phyloP scores from a whole-genome alignment of 192 early-diverging fungal species.

The Rhizophlyctis rosea region DNA sequence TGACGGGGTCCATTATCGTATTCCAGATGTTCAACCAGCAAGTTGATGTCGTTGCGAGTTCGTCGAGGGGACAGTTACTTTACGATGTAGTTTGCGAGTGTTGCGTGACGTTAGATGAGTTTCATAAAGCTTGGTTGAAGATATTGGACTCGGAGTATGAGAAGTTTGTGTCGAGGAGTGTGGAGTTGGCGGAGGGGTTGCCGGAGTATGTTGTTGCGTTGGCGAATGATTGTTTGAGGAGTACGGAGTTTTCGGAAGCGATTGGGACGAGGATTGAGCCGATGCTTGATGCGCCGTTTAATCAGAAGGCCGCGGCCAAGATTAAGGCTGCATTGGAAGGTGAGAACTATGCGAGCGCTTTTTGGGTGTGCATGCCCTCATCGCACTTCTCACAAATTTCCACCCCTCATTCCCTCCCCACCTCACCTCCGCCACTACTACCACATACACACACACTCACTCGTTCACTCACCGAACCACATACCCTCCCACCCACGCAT shows the following conservation, averaged over 20 bases:
- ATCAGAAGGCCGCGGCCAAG: conserved; percentile 28
- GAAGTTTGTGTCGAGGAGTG: conserved; percentile 67
- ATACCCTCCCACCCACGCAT: too few relatives aligned
- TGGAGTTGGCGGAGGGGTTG: conserved; percentile 75
- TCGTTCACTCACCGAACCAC: too few relatives aligned
- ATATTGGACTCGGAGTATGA: conserved; percentile 71
- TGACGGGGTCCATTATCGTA: conserved; percentile 79
- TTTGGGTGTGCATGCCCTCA: too few relatives aligned
- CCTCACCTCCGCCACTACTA: too few relatives aligned
- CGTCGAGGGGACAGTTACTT: conserved; percentile 85
- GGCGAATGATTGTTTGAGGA: conserved; percentile 90
- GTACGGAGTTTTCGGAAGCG: conserved; percentile 86
- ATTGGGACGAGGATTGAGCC: conserved; percentile 55
- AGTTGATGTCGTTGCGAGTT: conserved; percentile 80
- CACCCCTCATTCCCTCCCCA: too few relatives aligned
- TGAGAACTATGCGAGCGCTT: too few relatives aligned
- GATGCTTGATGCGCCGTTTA: conserved; percentile 36
- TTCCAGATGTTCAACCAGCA: conserved; percentile 99
- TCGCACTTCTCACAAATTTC: too few relatives aligned
- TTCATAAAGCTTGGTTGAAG: conserved; percentile 78
- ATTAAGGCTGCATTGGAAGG: conserved; percentile 77
- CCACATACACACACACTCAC: too few relatives aligned
- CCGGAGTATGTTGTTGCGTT: conserved; percentile 95
- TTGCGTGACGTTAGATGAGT: conserved; percentile 68
- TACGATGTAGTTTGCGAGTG: conserved; percentile 81